Evolutionary conservation across 1,284 basidiomycete species (phyloP), one percentile per base, ranked within the genome.

Genomic region (Ganoderma multipileum): DNA sequence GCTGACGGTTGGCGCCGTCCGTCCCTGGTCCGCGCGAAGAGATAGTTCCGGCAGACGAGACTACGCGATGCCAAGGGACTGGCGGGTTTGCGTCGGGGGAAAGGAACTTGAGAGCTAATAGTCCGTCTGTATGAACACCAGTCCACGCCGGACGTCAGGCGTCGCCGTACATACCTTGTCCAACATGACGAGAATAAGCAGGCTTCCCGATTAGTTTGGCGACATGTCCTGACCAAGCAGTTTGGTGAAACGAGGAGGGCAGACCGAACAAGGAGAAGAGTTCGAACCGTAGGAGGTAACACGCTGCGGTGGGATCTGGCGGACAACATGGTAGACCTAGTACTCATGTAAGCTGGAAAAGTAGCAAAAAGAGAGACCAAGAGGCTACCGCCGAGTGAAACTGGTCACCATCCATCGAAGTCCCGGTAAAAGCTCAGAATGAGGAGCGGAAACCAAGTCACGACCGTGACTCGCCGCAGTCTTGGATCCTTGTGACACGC

Each of bases 131-230:
- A 61, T 44, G 59, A 58, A 23, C 9, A 30, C n/a, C n/a, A n/a
- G n/a, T n/a, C 44, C 44, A 18, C 20, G 3, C 64, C 20, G 47
- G 26, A 52, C 47, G 23, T 26, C 12, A 14, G 47, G 47, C n/a
- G 36, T 14, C 73, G 41, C 16, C 47, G 11, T 8, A 28, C 84
- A 68, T 71, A 93, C 95, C 91, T 87, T 95, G 93, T 1, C 95
- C 95, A 42, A 96, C 94, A 75, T 95, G 94, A 69, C 94, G 84
- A 0, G 95, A 89, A 81, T 96, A 89, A 26, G 84, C 85, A 0
- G 94, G 95, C 88, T 93, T 94, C 20, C 93, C 93, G 55, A 95
- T 86, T 23, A 96, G 82, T 75, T 91, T 95, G 11, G 95, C 94
- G 62, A 96, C 87, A 76, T 95, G 93, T 0, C 94, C 94, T 92